A percentile compares a stretch with the other conserved stretches of the same genome.
These are phyloP conservation scores for Rhodofomes roseus DNA, from an alignment of 1,284 basidiomycete genomes.

Conservation along the genomic window DNA sequence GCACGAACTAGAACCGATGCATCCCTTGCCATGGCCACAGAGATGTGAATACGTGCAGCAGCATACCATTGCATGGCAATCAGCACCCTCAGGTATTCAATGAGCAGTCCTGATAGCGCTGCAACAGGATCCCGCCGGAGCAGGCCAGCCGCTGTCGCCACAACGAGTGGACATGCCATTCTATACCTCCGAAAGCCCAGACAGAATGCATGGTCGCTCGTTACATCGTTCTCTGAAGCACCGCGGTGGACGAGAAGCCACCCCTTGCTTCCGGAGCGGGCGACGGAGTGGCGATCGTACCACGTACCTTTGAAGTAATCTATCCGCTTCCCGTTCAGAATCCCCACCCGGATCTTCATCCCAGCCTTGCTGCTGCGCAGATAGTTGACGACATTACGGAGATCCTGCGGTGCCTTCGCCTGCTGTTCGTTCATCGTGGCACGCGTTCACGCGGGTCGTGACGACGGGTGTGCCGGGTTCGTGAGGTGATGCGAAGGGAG, in stretches of 20 bases:
- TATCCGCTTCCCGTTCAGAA: slow-evolving; percentile 90
- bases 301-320: slow-evolving; percentile 96
- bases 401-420: slow-evolving; percentile 68
- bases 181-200: not conserved
- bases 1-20: no score
- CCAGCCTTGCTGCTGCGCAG: slow-evolving; percentile 82
- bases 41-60: no score
- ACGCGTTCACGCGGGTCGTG: not conserved
- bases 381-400: slow-evolving; percentile 81
- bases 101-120: no score
- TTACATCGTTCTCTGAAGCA: not conserved
- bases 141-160: no score
- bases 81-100: no score
- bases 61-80: no score
- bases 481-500: not conserved
- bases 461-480: not conserved
- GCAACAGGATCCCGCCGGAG: no score
- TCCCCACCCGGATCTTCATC: slow-evolving; percentile 87
- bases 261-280: not conserved
- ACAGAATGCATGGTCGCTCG: no score
- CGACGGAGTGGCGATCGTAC: not conserved
- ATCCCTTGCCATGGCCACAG: no score
- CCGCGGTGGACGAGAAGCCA: not conserved
- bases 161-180: no score
- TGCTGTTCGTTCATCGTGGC: slow-evolving; percentile 64